These are phyloP conservation scores for Talaromyces sp. DNA, from an alignment of 2,329 filamentous ascomycete genomes.

Conservation along the genomic window DNA sequence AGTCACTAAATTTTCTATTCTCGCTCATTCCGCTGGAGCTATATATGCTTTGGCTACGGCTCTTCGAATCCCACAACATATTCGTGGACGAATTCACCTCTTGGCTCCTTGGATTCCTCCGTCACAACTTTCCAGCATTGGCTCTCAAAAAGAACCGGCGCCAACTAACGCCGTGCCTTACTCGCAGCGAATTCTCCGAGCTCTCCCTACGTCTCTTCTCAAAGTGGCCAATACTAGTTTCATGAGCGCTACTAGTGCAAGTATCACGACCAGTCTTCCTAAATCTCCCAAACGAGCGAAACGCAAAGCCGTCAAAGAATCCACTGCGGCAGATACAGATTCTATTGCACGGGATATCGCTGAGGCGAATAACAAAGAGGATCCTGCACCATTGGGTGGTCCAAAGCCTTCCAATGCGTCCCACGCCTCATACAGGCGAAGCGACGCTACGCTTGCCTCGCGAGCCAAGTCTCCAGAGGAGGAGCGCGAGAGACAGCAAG, in stretches of 20 bases:
- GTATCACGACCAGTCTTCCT: slow-evolving; percentile 76
- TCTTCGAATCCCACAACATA: slow-evolving; percentile 92
- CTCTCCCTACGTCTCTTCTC: slow-evolving; percentile 84
- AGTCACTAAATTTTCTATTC: slow-evolving; percentile 92
- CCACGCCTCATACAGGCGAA: slow-evolving; percentile 19
- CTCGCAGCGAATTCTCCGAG: slow-evolving; percentile 85
- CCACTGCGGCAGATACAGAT: slow-evolving; percentile 39
- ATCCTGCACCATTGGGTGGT: slow-evolving; percentile 19
- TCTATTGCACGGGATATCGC: slow-evolving; percentile 56
- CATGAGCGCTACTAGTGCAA: slow-evolving; percentile 87
- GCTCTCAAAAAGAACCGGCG: slow-evolving; percentile 71
- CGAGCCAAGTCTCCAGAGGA: slow-evolving; percentile 26
- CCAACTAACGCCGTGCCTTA: slow-evolving; percentile 87
- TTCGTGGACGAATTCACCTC: slow-evolving; percentile 89
- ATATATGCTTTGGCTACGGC: slow-evolving; percentile 96
- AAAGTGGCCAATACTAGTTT: slow-evolving; percentile 96
- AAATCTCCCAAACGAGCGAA: slow-evolving; percentile 65
- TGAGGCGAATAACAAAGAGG: slow-evolving; percentile 19
- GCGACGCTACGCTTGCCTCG: slow-evolving; percentile 27
- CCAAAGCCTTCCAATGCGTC: slow-evolving; percentile 20
- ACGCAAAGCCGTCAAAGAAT: slow-evolving; percentile 54
- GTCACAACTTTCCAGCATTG: slow-evolving; percentile 82
- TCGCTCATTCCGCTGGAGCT: slow-evolving; percentile 95
- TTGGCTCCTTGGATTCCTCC: slow-evolving; percentile 91
- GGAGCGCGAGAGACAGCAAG: slow-evolving; percentile 42